phyloP scores from a whole-genome alignment of 768 basidiomycete species.

The Mycena albidolilacea region DNA sequence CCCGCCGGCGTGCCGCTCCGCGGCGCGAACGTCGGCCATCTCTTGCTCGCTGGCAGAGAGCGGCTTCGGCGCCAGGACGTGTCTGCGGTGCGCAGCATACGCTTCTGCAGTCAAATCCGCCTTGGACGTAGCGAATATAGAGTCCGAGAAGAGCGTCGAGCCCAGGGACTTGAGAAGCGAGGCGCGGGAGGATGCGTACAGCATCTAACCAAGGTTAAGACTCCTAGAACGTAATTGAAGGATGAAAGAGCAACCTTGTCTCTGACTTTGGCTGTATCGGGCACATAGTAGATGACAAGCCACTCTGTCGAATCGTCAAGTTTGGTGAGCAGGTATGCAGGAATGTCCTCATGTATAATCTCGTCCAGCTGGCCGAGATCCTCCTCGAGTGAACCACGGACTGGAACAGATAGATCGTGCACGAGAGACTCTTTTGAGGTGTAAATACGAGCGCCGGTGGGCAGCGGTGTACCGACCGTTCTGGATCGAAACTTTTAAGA shows the following conservation, averaged over 20 bases:
- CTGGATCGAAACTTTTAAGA: slow-evolving; percentile 82
- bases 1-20: slow-evolving; percentile 73
- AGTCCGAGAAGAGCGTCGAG: slow-evolving; percentile 78
- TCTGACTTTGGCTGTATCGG: slow-evolving; percentile 84
- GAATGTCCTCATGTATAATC: slow-evolving; percentile 70
- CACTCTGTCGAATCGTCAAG: slow-evolving; percentile 77
- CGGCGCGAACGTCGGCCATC: slow-evolving; percentile 80
- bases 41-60: slow-evolving; percentile 88
- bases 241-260: slow-evolving; percentile 72
- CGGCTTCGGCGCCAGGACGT: slow-evolving; percentile 84
- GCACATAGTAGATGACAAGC: slow-evolving; percentile 86
- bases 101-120: slow-evolving; percentile 76
- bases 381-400: slow-evolving; percentile 66
- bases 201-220: slow-evolving; percentile 70
- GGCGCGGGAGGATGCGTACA: slow-evolving; percentile 86
- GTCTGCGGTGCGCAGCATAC: slow-evolving; percentile 81
- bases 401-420: slow-evolving; percentile 65
- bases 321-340: slow-evolving; percentile 84
- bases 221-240: not conserved
- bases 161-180: slow-evolving; percentile 82
- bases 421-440: slow-evolving; percentile 74
- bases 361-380: slow-evolving; percentile 70
- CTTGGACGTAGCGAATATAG: slow-evolving; percentile 85
- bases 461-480: slow-evolving; percentile 67
- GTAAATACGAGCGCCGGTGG: slow-evolving; percentile 41